Percentiles rank a stretch among this genome's conserved stretches.
These are phyloP conservation scores for Ceratobasidium sp. DNA, from an alignment of 1,284 basidiomycete genomes.

Conservation along the genomic window DNA sequence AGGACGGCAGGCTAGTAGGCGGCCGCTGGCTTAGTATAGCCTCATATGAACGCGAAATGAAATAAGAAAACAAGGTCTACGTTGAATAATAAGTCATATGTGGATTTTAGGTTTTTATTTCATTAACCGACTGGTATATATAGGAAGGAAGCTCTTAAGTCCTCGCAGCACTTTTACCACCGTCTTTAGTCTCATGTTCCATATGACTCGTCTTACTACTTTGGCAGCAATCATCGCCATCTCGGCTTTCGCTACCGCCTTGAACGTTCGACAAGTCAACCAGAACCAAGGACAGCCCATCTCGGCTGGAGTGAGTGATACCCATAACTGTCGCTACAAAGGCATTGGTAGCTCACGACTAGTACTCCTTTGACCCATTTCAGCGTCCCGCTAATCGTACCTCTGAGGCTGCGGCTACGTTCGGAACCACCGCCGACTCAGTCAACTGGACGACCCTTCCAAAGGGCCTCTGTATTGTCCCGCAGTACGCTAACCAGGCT, in stretches of 20 bases:
- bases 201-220: background rate
- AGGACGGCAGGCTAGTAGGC: too few species aligned
- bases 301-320: background rate
- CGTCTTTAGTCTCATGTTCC: conserved; percentile 51
- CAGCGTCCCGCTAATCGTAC: background rate
- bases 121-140: background rate
- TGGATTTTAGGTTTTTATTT: too few species aligned
- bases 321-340: too few species aligned
- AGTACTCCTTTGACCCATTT: background rate
- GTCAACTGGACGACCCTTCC: conserved; percentile 15
- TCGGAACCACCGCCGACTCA: conserved; percentile 18
- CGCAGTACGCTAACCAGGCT: conserved; percentile 22
- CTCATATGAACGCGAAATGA: too few species aligned
- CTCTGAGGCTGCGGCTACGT: background rate
- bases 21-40: too few species aligned
- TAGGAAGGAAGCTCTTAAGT: background rate
- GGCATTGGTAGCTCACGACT: background rate
- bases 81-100: too few species aligned
- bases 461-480: conserved; percentile 24
- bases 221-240: background rate
- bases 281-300: conserved; percentile 25
- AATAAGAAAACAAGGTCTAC: too few species aligned
- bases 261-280: background rate
- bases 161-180: background rate
- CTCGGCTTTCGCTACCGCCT: background rate